Evolutionary conservation across 2,329 filamentous ascomycete genomes (phyloP).

Genomic region (Fusarium sambucinum): DNA sequence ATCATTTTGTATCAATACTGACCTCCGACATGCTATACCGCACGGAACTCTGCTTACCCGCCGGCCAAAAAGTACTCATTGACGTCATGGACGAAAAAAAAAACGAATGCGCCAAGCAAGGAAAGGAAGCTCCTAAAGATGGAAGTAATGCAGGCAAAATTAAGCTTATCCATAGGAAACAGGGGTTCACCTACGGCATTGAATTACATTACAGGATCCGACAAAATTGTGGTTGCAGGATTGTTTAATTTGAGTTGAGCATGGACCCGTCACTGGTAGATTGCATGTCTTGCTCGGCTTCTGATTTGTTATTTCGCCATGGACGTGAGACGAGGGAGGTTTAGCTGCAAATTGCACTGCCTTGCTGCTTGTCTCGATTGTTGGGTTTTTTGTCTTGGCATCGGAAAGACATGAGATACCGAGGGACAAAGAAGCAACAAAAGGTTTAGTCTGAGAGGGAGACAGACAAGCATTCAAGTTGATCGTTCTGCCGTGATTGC

Average conservation of each 20-base stretch:
- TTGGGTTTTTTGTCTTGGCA: neutral
- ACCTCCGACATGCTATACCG: neutral
- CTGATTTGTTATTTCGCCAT: constrained; percentile 10
- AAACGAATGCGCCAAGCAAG: neutral
- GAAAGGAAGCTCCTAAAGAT: neutral
- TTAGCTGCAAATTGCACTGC: neutral
- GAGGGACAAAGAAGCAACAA: neutral
- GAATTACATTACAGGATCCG: neutral
- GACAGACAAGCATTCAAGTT: neutral
- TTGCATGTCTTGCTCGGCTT: constrained; percentile 1
- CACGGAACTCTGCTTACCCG: neutral
- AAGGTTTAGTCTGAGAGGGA: neutral
- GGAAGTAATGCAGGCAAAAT: constrained; percentile 10
- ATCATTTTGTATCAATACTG: neutral
- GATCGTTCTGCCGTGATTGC: neutral
- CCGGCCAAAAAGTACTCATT: neutral
- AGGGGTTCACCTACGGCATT: constrained; percentile 7
- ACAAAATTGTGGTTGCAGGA: neutral
- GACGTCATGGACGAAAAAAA: constrained; percentile 1
- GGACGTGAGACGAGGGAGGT: neutral
- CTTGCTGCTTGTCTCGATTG: neutral
- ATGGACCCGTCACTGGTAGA: neutral
- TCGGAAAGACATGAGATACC: neutral
- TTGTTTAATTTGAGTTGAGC: constrained; percentile 4
- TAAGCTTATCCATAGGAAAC: constrained; percentile 10